phyloP scores from a whole-genome alignment of 306 rosid species.

The Biancaea sappan region DNA sequence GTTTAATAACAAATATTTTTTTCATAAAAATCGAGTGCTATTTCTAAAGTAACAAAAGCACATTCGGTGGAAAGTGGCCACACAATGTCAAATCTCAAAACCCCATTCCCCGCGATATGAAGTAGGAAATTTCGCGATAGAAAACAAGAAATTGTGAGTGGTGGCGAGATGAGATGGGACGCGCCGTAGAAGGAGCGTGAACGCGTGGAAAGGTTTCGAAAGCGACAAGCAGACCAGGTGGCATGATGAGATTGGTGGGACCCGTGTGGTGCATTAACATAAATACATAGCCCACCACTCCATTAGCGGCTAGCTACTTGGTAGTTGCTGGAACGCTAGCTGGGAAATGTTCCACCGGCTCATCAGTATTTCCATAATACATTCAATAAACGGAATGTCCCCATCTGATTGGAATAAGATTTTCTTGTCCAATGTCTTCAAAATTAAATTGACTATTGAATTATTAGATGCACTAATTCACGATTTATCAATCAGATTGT shows the following conservation, averaged over 20 bases:
- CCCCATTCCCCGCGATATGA: neutral
- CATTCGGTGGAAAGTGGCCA: neutral
- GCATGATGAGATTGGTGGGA: neutral
- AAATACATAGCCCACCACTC: too few relatives aligned
- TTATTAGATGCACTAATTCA: too few relatives aligned
- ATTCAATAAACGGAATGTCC: neutral
- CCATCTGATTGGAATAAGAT: neutral
- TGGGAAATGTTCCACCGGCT: neutral
- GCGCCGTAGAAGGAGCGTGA: slow-evolving; percentile 17
- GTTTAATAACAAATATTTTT: too few relatives aligned
- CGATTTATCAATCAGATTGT: too few relatives aligned
- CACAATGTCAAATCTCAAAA: neutral
- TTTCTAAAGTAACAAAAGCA: neutral
- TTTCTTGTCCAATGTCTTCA: too few relatives aligned
- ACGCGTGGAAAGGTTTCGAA: neutral
- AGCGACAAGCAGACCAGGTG: neutral
- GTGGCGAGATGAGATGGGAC: neutral
- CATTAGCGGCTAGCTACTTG: too few relatives aligned
- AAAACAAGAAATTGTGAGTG: neutral
- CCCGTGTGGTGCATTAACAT: neutral
- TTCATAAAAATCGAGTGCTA: too few relatives aligned
- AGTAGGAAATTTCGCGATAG: neutral
- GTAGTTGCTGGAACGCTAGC: too few relatives aligned
- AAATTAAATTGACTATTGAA: too few relatives aligned
- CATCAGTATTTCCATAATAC: too few relatives aligned